Evolutionary conservation across 768 basidiomycete species (phyloP).

Genomic region (Suillus ampliporus): DNA sequence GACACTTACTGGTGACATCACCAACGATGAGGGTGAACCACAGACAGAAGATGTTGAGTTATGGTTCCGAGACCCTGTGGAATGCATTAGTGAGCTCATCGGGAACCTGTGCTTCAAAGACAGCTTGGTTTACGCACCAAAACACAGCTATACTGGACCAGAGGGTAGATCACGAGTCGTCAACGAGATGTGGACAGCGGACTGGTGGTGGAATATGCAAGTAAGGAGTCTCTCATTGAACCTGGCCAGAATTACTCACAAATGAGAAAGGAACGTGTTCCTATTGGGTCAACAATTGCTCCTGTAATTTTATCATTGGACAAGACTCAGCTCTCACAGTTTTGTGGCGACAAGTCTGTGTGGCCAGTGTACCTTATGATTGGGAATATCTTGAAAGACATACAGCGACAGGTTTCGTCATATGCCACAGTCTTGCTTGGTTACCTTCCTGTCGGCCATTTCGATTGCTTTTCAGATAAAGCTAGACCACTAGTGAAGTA

Average conservation of each 20-base stretch:
- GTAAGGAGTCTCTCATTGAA: constrained; percentile 9
- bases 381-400: constrained; percentile 5
- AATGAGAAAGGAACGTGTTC: neutral
- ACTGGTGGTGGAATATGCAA: constrained; percentile 27
- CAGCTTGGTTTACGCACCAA: constrained; percentile 6
- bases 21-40: constrained; percentile 14
- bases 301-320: constrained; percentile 40
- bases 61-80: constrained; percentile 31
- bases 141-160: constrained; percentile 7
- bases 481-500: constrained; percentile 6
- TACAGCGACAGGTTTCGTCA: neutral
- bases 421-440: constrained; percentile 20
- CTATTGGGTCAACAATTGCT: constrained; percentile 12
- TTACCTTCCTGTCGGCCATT: constrained; percentile 32
- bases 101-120: constrained; percentile 28
- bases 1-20: too few relatives aligned
- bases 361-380: constrained; percentile 9
- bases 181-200: constrained; percentile 22
- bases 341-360: constrained; percentile 26
- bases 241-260: neutral
- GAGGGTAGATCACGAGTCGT: constrained; percentile 18
- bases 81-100: constrained; percentile 34
- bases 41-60: constrained; percentile 24
- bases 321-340: constrained; percentile 48
- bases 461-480: constrained; percentile 28